Conservation (phyloP, 331 rosid species). For the Quercus tomentella region DNA sequence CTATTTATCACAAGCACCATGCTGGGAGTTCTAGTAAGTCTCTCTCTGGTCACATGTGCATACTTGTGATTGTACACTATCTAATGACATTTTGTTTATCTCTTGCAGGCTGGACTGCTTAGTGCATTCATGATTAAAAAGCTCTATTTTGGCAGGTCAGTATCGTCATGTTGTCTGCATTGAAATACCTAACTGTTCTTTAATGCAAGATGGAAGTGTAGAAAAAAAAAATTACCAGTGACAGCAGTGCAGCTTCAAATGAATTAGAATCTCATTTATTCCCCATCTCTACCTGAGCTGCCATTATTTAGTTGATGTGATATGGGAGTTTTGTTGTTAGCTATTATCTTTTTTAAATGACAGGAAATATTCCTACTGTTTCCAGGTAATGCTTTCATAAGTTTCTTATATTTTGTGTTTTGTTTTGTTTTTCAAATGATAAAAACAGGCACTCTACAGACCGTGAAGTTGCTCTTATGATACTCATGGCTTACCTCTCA, state of each 20-base stretch:
- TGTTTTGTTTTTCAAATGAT: neutral
- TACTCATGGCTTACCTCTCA: conserved; percentile 96
- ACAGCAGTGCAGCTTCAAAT: neutral
- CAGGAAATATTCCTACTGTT: neutral
- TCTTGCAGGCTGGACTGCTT: conserved; percentile 75
- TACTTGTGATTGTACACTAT: neutral
- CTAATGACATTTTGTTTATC: neutral
- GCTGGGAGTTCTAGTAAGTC: conserved; percentile 74
- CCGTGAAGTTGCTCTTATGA: conserved; percentile 97
- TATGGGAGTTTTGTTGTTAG: neutral
- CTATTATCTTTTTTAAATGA: neutral
- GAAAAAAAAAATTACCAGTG: neutral
- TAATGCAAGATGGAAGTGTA: neutral
- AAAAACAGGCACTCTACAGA: conserved; percentile 79
- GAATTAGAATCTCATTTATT: neutral
- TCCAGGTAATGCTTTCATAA: neutral
- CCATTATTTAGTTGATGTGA: neutral
- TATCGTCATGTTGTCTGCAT: conserved; percentile 14
- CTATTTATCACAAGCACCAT: conserved; percentile 76
- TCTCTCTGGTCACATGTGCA: conserved; percentile 11
- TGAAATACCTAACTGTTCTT: neutral
- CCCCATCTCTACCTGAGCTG: neutral
- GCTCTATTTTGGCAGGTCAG: conserved; percentile 86
- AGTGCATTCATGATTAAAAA: conserved; percentile 76
- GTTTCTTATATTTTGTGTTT: no score